Conservation (phyloP, 108 stramenopile species). For the Schizochytrium sp. region DNA sequence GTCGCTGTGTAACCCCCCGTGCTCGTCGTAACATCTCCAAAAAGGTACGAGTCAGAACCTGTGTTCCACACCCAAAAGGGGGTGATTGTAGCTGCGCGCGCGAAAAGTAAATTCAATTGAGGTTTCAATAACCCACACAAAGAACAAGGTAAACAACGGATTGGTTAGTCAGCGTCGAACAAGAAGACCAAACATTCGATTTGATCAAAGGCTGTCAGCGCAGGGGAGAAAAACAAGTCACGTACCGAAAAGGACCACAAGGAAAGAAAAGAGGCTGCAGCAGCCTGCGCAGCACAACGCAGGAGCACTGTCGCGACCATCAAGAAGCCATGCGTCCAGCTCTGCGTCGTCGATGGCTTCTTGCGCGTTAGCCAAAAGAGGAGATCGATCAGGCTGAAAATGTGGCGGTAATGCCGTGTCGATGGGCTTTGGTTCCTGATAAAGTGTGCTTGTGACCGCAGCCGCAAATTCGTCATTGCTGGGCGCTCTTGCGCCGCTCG, state of each 20-base stretch:
- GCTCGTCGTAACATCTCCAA: neutral
- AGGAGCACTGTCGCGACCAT: neutral
- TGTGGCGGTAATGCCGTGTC: no score
- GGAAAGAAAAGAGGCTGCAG: neutral
- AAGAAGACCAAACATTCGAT: neutral
- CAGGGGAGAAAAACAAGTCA: neutral
- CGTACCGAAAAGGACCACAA: neutral
- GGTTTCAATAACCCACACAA: no score
- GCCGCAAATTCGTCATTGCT: neutral
- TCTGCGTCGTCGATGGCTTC: neutral
- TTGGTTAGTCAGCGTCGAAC: neutral
- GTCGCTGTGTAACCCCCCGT: neutral
- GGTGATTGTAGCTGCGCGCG: neutral
- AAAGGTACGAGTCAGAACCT: neutral
- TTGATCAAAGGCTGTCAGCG: neutral
- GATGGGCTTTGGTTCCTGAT: no score
- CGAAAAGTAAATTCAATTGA: neutral
- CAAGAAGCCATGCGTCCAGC: neutral
- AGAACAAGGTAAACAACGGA: neutral
- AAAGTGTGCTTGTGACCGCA: neutral
- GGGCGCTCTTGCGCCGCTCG: neutral
- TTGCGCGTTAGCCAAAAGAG: no score
- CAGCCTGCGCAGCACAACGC: neutral
- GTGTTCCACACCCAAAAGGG: neutral
- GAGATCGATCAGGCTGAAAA: no score